These are phyloP conservation scores for Aspergillus cavernicola DNA, from an alignment of 495 filamentous ascomycete species.

Conservation along the genomic window DNA sequence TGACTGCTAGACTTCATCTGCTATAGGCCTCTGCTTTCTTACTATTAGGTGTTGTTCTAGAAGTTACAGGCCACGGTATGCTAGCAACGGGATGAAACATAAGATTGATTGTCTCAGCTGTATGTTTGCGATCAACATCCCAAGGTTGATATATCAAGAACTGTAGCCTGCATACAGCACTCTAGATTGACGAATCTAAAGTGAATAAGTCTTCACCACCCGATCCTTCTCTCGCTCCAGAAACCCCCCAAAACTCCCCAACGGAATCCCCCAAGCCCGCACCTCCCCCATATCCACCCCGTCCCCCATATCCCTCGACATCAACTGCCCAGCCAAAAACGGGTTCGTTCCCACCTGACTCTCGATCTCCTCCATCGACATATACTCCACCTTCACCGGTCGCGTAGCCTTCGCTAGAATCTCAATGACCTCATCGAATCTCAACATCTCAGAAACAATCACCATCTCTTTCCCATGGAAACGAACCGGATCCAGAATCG, in stretches of 20 bases:
- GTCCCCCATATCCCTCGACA: slow-evolving; percentile 25
- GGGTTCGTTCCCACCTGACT: slow-evolving; percentile 25
- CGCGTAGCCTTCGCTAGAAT: slow-evolving; percentile 29
- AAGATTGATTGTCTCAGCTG: no score
- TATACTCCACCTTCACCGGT: slow-evolving; percentile 28
- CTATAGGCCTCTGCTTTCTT: no score
- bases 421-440: slow-evolving; percentile 27
- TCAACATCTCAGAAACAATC: slow-evolving; percentile 35
- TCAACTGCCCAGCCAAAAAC: slow-evolving; percentile 26
- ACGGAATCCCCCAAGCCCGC: slow-evolving; percentile 26
- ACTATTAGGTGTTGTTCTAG: no score
- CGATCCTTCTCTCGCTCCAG: slow-evolving; percentile 33
- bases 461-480: slow-evolving; percentile 37
- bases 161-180: no score
- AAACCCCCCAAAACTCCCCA: slow-evolving; percentile 36
- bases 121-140: no score
- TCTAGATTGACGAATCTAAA: no score
- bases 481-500: slow-evolving; percentile 33
- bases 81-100: no score
- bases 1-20: no score
- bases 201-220: slow-evolving; percentile 23
- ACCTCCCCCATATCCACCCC: slow-evolving; percentile 35
- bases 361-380: slow-evolving; percentile 37
- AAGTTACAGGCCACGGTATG: no score
- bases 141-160: no score